Conservation (phyloP, 768 basidiomycete genomes). For the Termitomyces titanicus region DNA sequence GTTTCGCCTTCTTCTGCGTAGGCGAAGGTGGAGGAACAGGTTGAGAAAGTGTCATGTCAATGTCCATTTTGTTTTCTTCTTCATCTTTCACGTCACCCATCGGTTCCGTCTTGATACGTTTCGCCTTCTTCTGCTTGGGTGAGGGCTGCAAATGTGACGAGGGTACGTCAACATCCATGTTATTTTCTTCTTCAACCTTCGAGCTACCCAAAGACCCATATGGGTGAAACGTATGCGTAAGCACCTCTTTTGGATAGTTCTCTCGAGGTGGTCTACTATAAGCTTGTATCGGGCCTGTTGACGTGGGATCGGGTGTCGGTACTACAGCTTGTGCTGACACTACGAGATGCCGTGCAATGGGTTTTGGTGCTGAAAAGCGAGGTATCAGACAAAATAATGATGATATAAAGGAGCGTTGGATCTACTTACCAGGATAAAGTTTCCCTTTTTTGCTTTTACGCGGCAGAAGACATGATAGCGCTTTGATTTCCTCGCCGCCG, state of each 20-base stretch:
- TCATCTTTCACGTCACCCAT: conserved; percentile 19
- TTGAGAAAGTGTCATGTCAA: conserved; percentile 2
- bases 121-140: conserved; percentile 8
- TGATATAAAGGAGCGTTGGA: neutral
- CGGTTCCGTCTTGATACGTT: conserved; percentile 8
- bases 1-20: conserved; percentile 8
- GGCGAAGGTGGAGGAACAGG: neutral
- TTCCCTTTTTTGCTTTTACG: conserved; percentile 56
- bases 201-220: conserved; percentile 43
- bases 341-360: conserved; percentile 55
- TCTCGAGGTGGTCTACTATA: conserved; percentile 54
- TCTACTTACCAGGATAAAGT: conserved; percentile 50
- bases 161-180: conserved; percentile 18
- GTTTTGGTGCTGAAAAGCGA: conserved; percentile 47
- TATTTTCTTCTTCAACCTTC: conserved; percentile 21
- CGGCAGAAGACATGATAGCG: conserved; percentile 61
- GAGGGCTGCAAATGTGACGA: neutral
- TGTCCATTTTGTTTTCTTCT: conserved; percentile 23
- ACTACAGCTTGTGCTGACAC: conserved; percentile 45
- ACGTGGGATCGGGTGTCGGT: conserved; percentile 26
- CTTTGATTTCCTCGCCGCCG: conserved; percentile 63
- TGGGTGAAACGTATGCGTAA: conserved; percentile 64
- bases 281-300: conserved; percentile 18
- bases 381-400: neutral
- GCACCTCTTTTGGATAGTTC: conserved; percentile 53